Base-by-base conservation (phyloP, 805 yeast genomes). In the Wickerhamiella lipophila region DNA sequence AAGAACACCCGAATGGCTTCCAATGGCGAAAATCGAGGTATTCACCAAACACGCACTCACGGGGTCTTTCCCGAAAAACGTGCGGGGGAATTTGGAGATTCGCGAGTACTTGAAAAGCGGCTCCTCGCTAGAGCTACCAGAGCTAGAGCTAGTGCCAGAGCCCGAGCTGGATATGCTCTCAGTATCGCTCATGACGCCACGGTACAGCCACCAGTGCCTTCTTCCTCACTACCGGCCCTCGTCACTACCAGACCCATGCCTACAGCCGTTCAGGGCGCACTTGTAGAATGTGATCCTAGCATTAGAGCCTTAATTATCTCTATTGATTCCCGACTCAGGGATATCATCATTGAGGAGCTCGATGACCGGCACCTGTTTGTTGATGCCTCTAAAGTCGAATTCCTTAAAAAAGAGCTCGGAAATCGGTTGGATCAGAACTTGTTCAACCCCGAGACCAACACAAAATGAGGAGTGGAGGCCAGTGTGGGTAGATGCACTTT, bases 311-410 rank as follows among this genome's bases (percentile, higher is more conserved):
- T 89, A 44, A 84, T 89, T 1, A 66, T 89, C 19, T 82, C 79
- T 61, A 82, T 89, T 39, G 97, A 92, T 63, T 68, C 85, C 0
- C 76, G 77, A 23, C 67, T 72, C 32, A 81, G 84, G 51, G 94
- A 87, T 56, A 80, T 92, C 29, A 75, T 78, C 4, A 64, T 78
- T 18, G 79, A 76, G 64, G 97, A 92, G 57, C 71, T 89, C 38
- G 97, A 92, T 61, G 96, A 88, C 42, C 84, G 92, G 1, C 97
- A 92, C 64, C 65, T 89, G 16, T 69, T 92, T 52, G 81, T 89
- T 25, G 89, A 84, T 56, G 81, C 81, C 27, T 74, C 76, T 34
- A 83, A 80, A 65, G 83, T 89, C 1, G 80, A 77, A 21, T 78
- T 70, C 59, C 79, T 89, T 44, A 89, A 87, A 56, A 69, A 66